Percentiles rank a stretch among this genome's conserved stretches.
phyloP scores from a whole-genome alignment of 1,139 yeast genomes.

The Blastobotrys illinoisensis region DNA sequence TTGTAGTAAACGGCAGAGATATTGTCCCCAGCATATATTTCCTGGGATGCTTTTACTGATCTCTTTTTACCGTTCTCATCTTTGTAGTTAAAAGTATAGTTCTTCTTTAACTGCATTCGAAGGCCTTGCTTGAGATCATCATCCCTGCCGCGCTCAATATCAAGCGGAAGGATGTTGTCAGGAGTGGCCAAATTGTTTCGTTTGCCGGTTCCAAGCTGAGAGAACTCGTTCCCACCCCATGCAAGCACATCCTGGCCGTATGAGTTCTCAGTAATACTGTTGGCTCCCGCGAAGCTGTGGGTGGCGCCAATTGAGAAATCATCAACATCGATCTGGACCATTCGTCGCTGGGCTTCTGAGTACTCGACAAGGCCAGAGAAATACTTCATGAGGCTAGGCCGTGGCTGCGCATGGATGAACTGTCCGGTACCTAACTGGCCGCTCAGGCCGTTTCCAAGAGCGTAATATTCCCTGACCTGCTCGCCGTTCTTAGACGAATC shows the following conservation, averaged over 20 bases:
- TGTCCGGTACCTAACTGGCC: constrained; percentile 87
- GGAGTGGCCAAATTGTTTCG: constrained; percentile 35
- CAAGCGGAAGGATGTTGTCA: constrained; percentile 15
- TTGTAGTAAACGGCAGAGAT: constrained; percentile 55
- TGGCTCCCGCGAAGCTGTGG: constrained; percentile 39
- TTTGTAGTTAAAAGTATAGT: constrained; percentile 24
- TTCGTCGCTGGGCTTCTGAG: constrained; percentile 33
- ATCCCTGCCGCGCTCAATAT: constrained; percentile 9
- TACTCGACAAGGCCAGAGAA: constrained; percentile 40
- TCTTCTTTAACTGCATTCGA: constrained; percentile 43
- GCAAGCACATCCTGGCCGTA: constrained; percentile 50
- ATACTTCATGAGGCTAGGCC: constrained; percentile 55
- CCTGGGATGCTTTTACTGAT: constrained; percentile 43
- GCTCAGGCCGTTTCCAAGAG: constrained; percentile 78
- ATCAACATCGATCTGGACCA: constrained; percentile 44
- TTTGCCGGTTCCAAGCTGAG: constrained; percentile 84
- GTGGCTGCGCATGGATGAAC: constrained; percentile 65
- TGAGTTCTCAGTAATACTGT: constrained; percentile 40
- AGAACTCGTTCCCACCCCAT: constrained; percentile 81
- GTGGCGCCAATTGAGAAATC: constrained; percentile 57
- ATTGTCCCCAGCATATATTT: constrained; percentile 55
- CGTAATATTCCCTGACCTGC: constrained; percentile 25
- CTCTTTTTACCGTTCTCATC: constrained; percentile 22
- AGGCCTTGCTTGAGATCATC: constrained; percentile 34
- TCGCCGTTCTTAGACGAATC: constrained; percentile 17